These are phyloP conservation scores for Hermanozyma aechmeae DNA, from an alignment of 805 yeast genomes.

Conservation along the genomic window DNA sequence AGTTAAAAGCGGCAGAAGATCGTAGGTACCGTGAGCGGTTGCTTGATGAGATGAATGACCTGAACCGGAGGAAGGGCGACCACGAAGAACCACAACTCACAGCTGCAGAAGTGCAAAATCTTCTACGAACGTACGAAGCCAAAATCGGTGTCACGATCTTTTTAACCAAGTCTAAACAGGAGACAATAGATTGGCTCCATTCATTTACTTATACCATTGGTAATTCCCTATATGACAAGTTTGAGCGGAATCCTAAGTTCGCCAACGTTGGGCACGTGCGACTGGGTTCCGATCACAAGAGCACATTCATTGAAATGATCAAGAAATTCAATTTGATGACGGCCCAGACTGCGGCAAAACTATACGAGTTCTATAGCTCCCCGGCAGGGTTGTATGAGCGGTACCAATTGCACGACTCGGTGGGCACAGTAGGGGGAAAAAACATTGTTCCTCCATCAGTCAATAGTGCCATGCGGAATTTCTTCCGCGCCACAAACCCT, in stretches of 20 bases:
- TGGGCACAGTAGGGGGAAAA: slow-evolving; percentile 34
- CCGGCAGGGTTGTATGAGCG: slow-evolving; percentile 23
- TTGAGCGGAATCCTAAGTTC: slow-evolving; percentile 43
- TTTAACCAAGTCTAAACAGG: slow-evolving; percentile 37
- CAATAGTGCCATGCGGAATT: slow-evolving; percentile 36
- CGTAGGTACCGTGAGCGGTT: slow-evolving; percentile 26
- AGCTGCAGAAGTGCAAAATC: slow-evolving; percentile 27
- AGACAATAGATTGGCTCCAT: slow-evolving; percentile 42
- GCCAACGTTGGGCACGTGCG: slow-evolving; percentile 46
- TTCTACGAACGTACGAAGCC: slow-evolving; percentile 38
- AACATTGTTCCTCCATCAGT: slow-evolving; percentile 41
- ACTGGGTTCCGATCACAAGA: slow-evolving; percentile 42
- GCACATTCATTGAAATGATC: slow-evolving; percentile 40
- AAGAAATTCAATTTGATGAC: slow-evolving; percentile 54
- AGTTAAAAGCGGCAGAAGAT: slow-evolving; percentile 37
- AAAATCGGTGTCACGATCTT: slow-evolving; percentile 40
- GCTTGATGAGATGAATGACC: slow-evolving; percentile 5
- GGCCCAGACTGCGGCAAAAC: slow-evolving; percentile 36
- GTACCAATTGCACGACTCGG: slow-evolving; percentile 11
- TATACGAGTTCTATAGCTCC: slow-evolving; percentile 31
- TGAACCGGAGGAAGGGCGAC: slow-evolving; percentile 2
- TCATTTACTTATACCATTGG: slow-evolving; percentile 48
- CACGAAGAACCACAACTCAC: slow-evolving; percentile 5
- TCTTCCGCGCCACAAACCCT: slow-evolving; percentile 45
- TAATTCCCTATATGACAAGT: slow-evolving; percentile 43